Percentiles rank a stretch among this genome's conserved stretches.
Conservation (phyloP, 768 basidiomycete genomes). For the Mycena polygramma region DNA sequence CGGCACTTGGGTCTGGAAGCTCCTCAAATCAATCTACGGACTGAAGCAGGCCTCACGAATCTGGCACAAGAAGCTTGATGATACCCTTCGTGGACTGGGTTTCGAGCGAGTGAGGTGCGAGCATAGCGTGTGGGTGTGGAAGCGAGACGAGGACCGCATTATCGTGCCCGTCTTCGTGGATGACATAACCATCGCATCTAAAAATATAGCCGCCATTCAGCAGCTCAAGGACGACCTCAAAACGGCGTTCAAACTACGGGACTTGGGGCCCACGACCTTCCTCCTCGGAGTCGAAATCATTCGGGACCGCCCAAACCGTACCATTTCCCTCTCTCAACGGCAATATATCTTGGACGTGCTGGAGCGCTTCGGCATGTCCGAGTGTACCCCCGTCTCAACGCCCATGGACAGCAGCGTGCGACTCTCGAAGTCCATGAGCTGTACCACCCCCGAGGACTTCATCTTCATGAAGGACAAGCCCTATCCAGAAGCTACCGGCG, state of each 20-base stretch:
- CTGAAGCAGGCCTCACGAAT: slow-evolving; percentile 44
- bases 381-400: slow-evolving; percentile 2
- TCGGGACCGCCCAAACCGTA: slow-evolving; percentile 41
- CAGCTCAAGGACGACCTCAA: slow-evolving; percentile 42
- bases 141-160: slow-evolving; percentile 25
- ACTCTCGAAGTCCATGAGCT: slow-evolving; percentile 3
- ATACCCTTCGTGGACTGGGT: slow-evolving; percentile 30
- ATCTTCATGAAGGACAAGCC: not conserved
- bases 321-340: slow-evolving; percentile 30
- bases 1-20: slow-evolving; percentile 36
- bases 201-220: slow-evolving; percentile 6
- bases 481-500: too few species aligned
- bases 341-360: slow-evolving; percentile 46
- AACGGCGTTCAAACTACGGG: slow-evolving; percentile 46
- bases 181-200: slow-evolving; percentile 36
- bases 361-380: slow-evolving; percentile 33
- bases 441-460: not conserved
- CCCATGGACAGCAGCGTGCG: not conserved
- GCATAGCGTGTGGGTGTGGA: not conserved
- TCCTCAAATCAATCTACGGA: slow-evolving; percentile 24
- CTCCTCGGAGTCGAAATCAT: slow-evolving; percentile 50
- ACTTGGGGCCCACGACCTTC: slow-evolving; percentile 44
- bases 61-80: slow-evolving; percentile 38
- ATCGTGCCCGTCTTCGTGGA: slow-evolving; percentile 49
- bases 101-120: slow-evolving; percentile 14